Percentiles rank a stretch among this genome's conserved stretches.
Evolutionary conservation across 208 protist species (phyloP).

Genomic region (Leishmania tropica): DNA sequence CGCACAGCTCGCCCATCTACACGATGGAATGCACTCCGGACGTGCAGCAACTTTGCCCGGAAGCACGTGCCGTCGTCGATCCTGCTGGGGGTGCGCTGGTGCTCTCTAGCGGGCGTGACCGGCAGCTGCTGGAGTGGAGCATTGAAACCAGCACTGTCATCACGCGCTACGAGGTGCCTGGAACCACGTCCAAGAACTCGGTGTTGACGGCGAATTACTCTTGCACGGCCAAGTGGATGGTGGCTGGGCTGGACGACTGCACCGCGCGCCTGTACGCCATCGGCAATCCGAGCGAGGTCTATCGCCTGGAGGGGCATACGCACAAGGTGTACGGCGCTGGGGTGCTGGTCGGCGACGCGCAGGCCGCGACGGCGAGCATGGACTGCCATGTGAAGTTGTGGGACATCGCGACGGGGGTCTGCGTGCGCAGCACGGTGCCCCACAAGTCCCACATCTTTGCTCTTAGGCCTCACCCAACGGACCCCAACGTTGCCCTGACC

Average conservation of each 20-base stretch:
- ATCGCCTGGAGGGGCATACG: conserved; percentile 44
- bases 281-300: conserved; percentile 26
- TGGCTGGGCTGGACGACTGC: conserved; percentile 41
- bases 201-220: conserved; percentile 34
- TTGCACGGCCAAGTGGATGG: conserved; percentile 19
- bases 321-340: conserved; percentile 65
- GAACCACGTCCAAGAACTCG: conserved; percentile 19
- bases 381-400: conserved; percentile 56
- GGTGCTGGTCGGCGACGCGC: conserved; percentile 36
- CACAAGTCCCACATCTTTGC: conserved; percentile 66
- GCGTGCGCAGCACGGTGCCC: conserved; percentile 27
- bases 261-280: conserved; percentile 33
- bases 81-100: conserved; percentile 19
- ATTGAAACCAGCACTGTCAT: conserved; percentile 16
- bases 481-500: conserved; percentile 49
- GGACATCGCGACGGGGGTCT: conserved; percentile 47
- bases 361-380: conserved; percentile 59
- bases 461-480: conserved; percentile 36
- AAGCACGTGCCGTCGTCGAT: conserved; percentile 16
- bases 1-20: conserved; percentile 46
- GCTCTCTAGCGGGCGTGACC: conserved; percentile 35
- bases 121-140: conserved; percentile 39
- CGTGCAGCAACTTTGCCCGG: conserved; percentile 18
- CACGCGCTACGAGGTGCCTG: conserved; percentile 28
- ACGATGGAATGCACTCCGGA: conserved; percentile 37